phyloP scores from a whole-genome alignment of 768 basidiomycete species.

The Amanita fuliginea region DNA sequence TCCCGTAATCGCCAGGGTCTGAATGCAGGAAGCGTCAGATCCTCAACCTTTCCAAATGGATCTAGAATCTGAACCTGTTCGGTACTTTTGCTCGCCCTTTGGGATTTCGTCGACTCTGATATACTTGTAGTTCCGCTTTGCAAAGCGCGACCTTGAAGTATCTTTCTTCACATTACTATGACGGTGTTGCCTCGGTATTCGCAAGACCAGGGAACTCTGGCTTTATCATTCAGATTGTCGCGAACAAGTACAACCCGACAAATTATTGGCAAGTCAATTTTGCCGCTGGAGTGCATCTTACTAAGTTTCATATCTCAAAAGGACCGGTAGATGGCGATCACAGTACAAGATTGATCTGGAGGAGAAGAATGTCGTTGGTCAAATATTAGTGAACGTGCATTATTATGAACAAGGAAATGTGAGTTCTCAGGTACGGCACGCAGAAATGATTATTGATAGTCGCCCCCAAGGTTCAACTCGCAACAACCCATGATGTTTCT shows the following conservation, averaged over 20 bases:
- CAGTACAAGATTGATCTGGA: constrained; percentile 68
- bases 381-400: constrained; percentile 77
- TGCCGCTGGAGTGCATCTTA: background rate
- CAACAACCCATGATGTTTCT: constrained; percentile 58
- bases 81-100: constrained; percentile 34
- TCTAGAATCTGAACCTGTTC: constrained; percentile 58
- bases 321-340: constrained; percentile 95
- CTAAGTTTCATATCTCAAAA: constrained; percentile 17
- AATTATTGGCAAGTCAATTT: constrained; percentile 69
- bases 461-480: constrained; percentile 69
- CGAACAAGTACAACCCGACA: constrained; percentile 88
- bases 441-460: background rate
- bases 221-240: constrained; percentile 77
- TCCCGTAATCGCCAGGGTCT: constrained; percentile 4
- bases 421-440: constrained; percentile 11
- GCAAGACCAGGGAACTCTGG: constrained; percentile 31
- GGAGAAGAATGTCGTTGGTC: constrained; percentile 53
- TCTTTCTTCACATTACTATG: constrained; percentile 69
- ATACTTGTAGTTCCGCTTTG: constrained; percentile 45
- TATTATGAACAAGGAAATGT: constrained; percentile 98
- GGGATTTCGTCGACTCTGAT: background rate
- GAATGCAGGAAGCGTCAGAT: constrained; percentile 64
- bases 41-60: constrained; percentile 52
- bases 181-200: constrained; percentile 71
- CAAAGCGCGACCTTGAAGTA: constrained; percentile 60